These are phyloP conservation scores for Paulownia fortunei DNA, from an alignment of 257 asterid species.

Conservation along the genomic window DNA sequence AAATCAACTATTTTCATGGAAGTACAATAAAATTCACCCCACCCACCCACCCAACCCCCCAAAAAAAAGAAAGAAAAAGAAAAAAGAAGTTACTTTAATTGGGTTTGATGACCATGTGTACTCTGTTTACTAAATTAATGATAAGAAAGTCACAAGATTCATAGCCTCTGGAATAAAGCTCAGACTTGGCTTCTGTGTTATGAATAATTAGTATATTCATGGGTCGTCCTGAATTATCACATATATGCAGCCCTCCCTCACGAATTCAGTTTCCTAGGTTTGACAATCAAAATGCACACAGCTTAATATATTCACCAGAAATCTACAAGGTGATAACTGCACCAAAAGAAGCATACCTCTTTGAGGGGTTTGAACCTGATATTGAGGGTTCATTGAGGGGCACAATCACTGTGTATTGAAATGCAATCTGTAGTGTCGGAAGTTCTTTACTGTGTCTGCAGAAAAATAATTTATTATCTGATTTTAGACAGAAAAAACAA, in stretches of 20 bases:
- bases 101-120: neutral
- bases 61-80: too few species aligned
- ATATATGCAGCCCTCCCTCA: neutral
- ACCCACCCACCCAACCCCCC: too few species aligned
- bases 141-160: conserved; percentile 12
- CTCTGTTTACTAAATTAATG: neutral
- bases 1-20: neutral
- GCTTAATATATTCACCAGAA: conserved; percentile 16
- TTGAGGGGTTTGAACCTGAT: conserved; percentile 54
- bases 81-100: neutral
- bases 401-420: conserved; percentile 93
- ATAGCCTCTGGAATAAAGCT: conserved; percentile 11
- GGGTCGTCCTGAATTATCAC: neutral
- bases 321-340: conserved; percentile 24
- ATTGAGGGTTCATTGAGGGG: conserved; percentile 72
- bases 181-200: neutral
- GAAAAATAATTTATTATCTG: conserved; percentile 27
- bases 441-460: conserved; percentile 85
- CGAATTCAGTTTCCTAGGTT: conserved; percentile 1
- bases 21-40: neutral
- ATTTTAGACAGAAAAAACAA: conserved; percentile 21
- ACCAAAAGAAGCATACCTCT: conserved; percentile 61
- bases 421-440: conserved; percentile 94
- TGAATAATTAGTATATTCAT: neutral
- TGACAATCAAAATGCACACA: conserved; percentile 27